A percentile compares a stretch with the other conserved stretches of the same genome.
Evolutionary conservation across 345 rosid genomes (phyloP).

Genomic region (Populus deltoides): DNA sequence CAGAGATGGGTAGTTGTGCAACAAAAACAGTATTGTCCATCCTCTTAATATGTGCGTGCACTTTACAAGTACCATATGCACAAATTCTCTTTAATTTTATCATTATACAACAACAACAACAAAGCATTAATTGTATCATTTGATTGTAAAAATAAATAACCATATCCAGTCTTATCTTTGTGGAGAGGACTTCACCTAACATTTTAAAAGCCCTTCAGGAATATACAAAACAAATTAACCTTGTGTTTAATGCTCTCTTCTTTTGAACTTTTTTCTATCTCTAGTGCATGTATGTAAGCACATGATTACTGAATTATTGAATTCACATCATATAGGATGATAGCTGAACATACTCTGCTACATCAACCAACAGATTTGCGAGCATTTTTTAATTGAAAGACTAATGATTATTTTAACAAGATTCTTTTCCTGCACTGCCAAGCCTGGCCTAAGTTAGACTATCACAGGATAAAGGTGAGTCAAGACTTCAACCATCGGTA

Average conservation of each 20-base stretch:
- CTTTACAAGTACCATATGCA: not conserved
- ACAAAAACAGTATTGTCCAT: not conserved
- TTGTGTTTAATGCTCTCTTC: not conserved
- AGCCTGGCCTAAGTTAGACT: not conserved
- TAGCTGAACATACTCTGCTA: not conserved
- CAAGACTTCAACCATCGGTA: not conserved
- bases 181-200: not conserved
- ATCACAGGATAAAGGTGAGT: not conserved
- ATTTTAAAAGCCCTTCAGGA: not conserved
- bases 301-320: not conserved
- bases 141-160: not conserved
- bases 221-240: not conserved
- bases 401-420: not conserved
- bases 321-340: not conserved
- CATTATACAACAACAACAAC: not conserved
- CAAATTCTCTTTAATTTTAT: not conserved
- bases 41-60: not conserved
- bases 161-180: not conserved
- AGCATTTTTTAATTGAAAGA: not conserved
- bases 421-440: not conserved
- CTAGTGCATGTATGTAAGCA: not conserved
- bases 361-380: not conserved
- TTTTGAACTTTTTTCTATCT: not conserved
- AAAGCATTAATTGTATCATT: not conserved
- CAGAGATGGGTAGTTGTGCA: not conserved